Evolutionary conservation across 2,329 filamentous ascomycete species (phyloP).

Genomic region (Chlorencoelia australis): DNA sequence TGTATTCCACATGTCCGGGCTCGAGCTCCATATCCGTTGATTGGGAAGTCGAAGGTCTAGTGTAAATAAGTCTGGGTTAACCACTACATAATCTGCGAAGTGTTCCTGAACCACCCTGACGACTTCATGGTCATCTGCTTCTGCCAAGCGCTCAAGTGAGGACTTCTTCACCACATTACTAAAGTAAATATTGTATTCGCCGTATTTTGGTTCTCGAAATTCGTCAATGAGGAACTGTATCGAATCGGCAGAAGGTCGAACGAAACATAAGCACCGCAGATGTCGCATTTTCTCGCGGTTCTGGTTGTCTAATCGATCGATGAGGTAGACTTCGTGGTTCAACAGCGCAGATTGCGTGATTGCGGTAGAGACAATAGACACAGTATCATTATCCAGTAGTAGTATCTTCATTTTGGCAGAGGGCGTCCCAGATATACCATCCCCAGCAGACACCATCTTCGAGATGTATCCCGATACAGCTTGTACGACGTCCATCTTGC

Average conservation of each 20-base stretch:
- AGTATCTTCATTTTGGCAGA: conserved; percentile 98
- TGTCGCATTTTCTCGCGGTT: conserved; percentile 96
- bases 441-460: conserved; percentile 85
- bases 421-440: conserved; percentile 53
- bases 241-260: conserved; percentile 84
- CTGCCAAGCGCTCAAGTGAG: conserved; percentile 81
- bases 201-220: conserved; percentile 89
- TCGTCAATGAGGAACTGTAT: conserved; percentile 94
- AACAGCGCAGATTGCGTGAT: conserved; percentile 91
- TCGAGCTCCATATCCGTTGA: conserved; percentile 70
- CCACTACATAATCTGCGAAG: conserved; percentile 90
- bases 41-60: conserved; percentile 63
- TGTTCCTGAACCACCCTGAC: conserved; percentile 91
- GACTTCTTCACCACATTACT: conserved; percentile 98
- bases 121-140: conserved; percentile 95
- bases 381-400: conserved; percentile 84
- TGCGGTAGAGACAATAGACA: conserved; percentile 86
- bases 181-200: conserved; percentile 95
- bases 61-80: conserved; percentile 89
- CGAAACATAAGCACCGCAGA: conserved; percentile 83
- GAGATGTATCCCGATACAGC: conserved; percentile 90
- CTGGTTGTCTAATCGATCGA: conserved; percentile 85
- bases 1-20: conserved; percentile 80
- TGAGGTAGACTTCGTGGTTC: conserved; percentile 95
- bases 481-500: conserved; percentile 82